Conservation (phyloP, 164 flowering plant genomes). For the Umbellularia californica region DNA sequence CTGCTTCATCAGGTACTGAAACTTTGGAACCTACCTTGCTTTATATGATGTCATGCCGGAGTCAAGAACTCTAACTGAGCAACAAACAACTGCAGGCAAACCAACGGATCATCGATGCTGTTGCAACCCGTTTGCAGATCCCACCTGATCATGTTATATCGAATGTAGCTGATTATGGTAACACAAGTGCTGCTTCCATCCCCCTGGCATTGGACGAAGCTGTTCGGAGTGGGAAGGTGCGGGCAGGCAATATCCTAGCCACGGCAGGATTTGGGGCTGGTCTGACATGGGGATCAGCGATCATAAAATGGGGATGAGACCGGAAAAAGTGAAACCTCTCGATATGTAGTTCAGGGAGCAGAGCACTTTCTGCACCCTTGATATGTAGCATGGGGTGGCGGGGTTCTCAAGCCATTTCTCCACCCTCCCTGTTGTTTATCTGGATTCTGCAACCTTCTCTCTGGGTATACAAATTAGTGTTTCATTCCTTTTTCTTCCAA, state of each 20-base stretch:
- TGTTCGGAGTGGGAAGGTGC: conserved; percentile 73
- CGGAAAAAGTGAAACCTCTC: too few species aligned
- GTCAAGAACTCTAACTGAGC: neutral
- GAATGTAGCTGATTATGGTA: conserved; percentile 85
- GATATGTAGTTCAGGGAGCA: neutral
- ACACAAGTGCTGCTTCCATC: conserved; percentile 97
- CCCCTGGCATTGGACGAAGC: conserved; percentile 96
- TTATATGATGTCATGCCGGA: neutral
- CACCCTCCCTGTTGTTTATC: too few species aligned
- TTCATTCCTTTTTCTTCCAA: too few species aligned
- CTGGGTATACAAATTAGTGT: too few species aligned
- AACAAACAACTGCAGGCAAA: conserved; percentile 64
- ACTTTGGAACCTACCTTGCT: neutral
- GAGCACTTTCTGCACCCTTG: neutral
- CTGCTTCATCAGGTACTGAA: conserved; percentile 90
- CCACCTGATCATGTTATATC: conserved; percentile 72
- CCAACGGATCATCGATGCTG: conserved; percentile 89
- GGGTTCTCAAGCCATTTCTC: neutral
- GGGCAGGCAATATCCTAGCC: conserved; percentile 71
- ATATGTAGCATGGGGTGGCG: neutral
- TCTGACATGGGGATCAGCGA: conserved; percentile 92
- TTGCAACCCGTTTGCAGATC: conserved; percentile 61
- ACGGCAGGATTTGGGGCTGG: conserved; percentile 94
- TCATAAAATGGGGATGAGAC: conserved; percentile 72
- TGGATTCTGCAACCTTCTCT: too few species aligned